Evolutionary conservation across 331 rosid species (phyloP), one percentile per base, ranked within the genome.

Genomic region (Quercus phellos): DNA sequence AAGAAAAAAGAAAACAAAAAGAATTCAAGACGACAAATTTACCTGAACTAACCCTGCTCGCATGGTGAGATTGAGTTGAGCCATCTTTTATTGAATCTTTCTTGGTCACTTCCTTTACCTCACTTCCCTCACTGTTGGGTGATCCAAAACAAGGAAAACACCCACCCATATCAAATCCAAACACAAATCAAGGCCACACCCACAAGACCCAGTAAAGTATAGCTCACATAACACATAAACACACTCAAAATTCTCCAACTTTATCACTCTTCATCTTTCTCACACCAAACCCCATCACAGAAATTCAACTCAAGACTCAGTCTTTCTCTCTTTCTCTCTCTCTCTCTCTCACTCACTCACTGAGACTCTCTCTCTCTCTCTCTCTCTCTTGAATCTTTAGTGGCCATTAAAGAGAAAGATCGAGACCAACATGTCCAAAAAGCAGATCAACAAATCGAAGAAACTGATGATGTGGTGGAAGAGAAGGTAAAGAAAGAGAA

Each of bases 121-220:
- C 88, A 81, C 82, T 85, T 70, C 79, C 90, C 79, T 82, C 97
- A 74, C 91, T 79, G 86, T 90, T 84, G 83, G 97, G 88, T 89
- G 97, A 94, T 90, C 94, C 93, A 87, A 88, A 90, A 85, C 99
- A 95, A 83, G 98, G 99, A 82, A 94, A 92, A 84, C 99, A 95
- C 84, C 97, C 93, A 91, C 98, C 97, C 98, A 95, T 95, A 86
- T 90, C 93, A 90, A 90, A 83, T 80, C 81, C 83, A 61, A 68
- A 76, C 55, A 74, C 55, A 74, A 85, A 86, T 89, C 86, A 86
- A 83, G 84, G 74, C 66, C 90, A 76, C 84, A 81, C 78, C 69
- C 78, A 74, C 68, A 80, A 72, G 83, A 83, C 82, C 90, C 87
- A 68, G 50, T 72, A 53, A 74, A 70, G 75, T 70, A 51, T 73